Base-by-base conservation (phyloP, 1,284 basidiomycete species). In the Cryptococcus wingfieldii region DNA sequence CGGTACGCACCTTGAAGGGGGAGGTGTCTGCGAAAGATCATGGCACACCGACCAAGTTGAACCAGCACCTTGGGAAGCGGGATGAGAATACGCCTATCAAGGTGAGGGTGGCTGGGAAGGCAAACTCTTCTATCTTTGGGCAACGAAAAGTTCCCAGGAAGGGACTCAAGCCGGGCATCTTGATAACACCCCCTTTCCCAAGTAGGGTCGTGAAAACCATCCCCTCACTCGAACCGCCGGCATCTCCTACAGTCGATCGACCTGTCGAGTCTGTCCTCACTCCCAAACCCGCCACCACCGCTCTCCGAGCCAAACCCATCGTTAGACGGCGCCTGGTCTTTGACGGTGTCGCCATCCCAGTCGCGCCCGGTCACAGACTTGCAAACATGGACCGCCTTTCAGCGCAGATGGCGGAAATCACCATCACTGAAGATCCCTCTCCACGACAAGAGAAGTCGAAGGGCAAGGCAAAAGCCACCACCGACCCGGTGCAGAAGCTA, bases 281-380 rank as follows among this genome's bases (percentile, higher is more conserved):
- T 34, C 31, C 31, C 31, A 34, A 6, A 34, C 31, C 31, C 31
- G 31, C 10, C 31, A 10, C 31, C 31, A 10, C 31, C 10, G 51
- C 44, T 18, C 47, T 25, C 10, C 10, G 27, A n/a, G 18, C 28
- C 7, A 18, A 38, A 23, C 48, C 31, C 7, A 6, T 2, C 2
- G 31, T 10, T 10, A 53, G 42, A 23, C 34, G 34, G 27, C 46
- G 44, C 43, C 18, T 55, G 19, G 48, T 52, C 16, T 34, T 59
- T 13, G 59, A 57, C 31, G 56, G 58, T 19, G 59, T 66, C 3
- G 58, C 60, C 37, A 52, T 63, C 31, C 61, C 64, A 7, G 23
- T 34, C 10, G 18, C 45, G 4, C 25, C 43, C 34, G 28, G 19
- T 9, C 31, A 23, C 44, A 23, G 44, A 45, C 44, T 14, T 14